Evolutionary conservation across 768 basidiomycete genomes (phyloP).

Genomic region (Tricholoma sp.): DNA sequence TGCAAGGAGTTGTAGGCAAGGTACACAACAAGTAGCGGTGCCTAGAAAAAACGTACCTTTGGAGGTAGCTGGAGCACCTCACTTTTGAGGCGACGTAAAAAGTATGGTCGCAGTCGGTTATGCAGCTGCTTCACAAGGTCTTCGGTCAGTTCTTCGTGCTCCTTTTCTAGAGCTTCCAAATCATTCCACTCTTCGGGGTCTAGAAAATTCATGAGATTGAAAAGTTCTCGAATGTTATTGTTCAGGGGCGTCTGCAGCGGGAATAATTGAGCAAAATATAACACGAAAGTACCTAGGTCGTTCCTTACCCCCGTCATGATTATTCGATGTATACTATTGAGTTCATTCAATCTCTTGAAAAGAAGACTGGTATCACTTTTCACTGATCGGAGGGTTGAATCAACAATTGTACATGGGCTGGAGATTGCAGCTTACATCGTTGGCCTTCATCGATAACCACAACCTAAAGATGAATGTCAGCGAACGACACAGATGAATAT

Average conservation of each 20-base stretch:
- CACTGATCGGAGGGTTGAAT: conserved; percentile 39
- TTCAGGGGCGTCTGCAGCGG: conserved; percentile 77
- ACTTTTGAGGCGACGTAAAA: conserved; percentile 88
- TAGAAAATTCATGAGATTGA: conserved; percentile 96
- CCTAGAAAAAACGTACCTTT: conserved; percentile 48
- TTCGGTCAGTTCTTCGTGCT: conserved; percentile 75
- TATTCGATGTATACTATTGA: conserved; percentile 73
- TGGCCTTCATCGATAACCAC: conserved; percentile 93
- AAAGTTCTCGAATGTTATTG: conserved; percentile 94
- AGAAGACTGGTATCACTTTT: conserved; percentile 78
- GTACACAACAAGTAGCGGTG: neutral
- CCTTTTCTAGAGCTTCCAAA: conserved; percentile 64
- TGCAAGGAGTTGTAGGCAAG: conserved; percentile 22
- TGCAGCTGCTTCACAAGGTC: conserved; percentile 80
- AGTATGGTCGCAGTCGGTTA: conserved; percentile 76
- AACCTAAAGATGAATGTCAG: conserved; percentile 27
- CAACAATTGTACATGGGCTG: conserved; percentile 6
- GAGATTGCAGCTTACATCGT: conserved; percentile 50
- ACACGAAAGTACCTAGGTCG: conserved; percentile 1
- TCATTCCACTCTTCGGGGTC: conserved; percentile 74
- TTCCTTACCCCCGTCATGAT: conserved; percentile 81
- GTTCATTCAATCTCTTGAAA: conserved; percentile 77
- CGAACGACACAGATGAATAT: neutral
- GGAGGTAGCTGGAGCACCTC: conserved; percentile 90
- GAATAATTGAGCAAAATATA: conserved; percentile 3